Conservation (phyloP, 805 yeast species). For the Osmozyma mogii region DNA sequence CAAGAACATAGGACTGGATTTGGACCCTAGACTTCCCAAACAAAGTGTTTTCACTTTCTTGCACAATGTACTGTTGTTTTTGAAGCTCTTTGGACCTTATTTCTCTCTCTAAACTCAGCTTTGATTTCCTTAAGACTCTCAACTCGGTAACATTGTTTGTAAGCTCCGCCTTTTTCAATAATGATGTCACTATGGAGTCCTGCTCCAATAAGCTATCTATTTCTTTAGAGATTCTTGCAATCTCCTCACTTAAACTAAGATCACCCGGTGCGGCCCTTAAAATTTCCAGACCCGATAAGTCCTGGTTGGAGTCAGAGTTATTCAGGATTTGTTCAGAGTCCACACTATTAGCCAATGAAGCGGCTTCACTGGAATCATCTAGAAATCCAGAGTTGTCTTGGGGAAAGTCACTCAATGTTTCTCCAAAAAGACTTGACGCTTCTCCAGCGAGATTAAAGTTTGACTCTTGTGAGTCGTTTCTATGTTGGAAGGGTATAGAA, state of each 20-base stretch:
- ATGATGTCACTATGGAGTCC: conserved; percentile 52
- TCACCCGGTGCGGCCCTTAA: conserved; percentile 64
- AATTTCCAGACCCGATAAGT: conserved; percentile 25
- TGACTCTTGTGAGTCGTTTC: conserved; percentile 3
- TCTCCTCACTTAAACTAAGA: conserved; percentile 57
- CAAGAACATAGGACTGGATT: conserved; percentile 48
- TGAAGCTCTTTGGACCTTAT: conserved; percentile 66
- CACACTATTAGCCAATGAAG: too few species aligned
- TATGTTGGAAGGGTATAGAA: conserved; percentile 1
- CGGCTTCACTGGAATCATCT: conserved; percentile 28
- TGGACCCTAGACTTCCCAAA: conserved; percentile 55
- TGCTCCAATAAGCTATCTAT: conserved; percentile 57
- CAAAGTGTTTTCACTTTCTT: conserved; percentile 72
- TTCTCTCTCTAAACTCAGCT: conserved; percentile 59
- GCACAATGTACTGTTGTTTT: conserved; percentile 73
- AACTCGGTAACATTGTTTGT: conserved; percentile 69
- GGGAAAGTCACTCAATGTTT: conserved; percentile 5
- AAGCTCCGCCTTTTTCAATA: conserved; percentile 74
- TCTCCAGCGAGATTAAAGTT: conserved; percentile 18
- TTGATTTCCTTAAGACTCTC: conserved; percentile 60
- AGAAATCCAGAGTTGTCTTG: conserved; percentile 22
- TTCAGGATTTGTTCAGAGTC: too few species aligned
- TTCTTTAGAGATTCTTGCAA: conserved; percentile 48
- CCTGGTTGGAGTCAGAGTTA: conserved; percentile 25
- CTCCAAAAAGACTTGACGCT: conserved; percentile 25